phyloP scores from a whole-genome alignment of 2,329 filamentous ascomycete species.

The Xylariales sp. region DNA sequence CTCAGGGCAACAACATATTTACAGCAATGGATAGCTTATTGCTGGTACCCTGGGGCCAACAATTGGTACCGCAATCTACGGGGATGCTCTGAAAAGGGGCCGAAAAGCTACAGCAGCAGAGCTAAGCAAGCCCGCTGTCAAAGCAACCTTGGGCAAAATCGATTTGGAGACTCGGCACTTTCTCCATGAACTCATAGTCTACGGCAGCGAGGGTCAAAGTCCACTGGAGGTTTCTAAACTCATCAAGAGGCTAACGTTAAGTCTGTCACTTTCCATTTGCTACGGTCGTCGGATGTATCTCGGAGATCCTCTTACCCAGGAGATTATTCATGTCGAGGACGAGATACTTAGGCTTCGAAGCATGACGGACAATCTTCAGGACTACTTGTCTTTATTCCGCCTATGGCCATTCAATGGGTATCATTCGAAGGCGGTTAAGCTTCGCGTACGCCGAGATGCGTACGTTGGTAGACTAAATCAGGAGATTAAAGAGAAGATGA shows the following conservation, averaged over 20 bases:
- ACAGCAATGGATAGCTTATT: too few relatives aligned
- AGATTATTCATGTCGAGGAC: slow-evolving; percentile 72
- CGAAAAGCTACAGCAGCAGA: slow-evolving; percentile 76
- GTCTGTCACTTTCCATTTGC: slow-evolving; percentile 72
- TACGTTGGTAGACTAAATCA: slow-evolving; percentile 64
- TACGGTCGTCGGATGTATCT: slow-evolving; percentile 73
- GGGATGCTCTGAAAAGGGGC: slow-evolving; percentile 71
- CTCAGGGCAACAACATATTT: too few relatives aligned
- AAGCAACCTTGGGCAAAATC: slow-evolving; percentile 77
- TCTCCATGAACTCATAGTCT: slow-evolving; percentile 65
- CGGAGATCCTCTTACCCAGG: slow-evolving; percentile 61
- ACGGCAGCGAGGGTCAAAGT: slow-evolving; percentile 55
- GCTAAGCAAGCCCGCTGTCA: slow-evolving; percentile 69
- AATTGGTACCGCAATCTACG: slow-evolving; percentile 80
- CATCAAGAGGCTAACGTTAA: slow-evolving; percentile 71
- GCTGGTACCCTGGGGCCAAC: slow-evolving; percentile 75
- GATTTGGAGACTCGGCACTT: slow-evolving; percentile 70
- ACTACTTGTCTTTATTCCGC: slow-evolving; percentile 74
- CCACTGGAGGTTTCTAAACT: slow-evolving; percentile 70
- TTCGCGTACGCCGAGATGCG: slow-evolving; percentile 61
- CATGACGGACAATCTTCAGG: slow-evolving; percentile 80
- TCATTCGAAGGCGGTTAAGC: slow-evolving; percentile 53
- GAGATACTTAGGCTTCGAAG: slow-evolving; percentile 71
- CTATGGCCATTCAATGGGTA: slow-evolving; percentile 41
- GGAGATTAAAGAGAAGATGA: slow-evolving; percentile 39